phyloP scores from a whole-genome alignment of 768 basidiomycete genomes.

The Chalciporus sphaerocephalus region DNA sequence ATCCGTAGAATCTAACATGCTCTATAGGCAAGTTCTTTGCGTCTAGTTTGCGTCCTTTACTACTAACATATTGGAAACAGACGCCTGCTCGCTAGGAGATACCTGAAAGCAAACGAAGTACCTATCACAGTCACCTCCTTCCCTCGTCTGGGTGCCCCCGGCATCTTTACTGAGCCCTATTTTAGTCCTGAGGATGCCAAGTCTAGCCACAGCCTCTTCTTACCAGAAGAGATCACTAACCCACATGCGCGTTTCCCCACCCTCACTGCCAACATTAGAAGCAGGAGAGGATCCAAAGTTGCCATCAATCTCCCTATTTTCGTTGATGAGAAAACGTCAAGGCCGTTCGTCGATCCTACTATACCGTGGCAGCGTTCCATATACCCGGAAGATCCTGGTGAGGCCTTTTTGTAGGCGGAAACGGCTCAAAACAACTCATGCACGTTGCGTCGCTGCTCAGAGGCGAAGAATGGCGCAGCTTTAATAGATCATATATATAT shows the following conservation, averaged over 20 bases:
- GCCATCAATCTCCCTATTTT: conserved; percentile 93
- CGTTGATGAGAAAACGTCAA: conserved; percentile 81
- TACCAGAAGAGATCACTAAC: conserved; percentile 94
- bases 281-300: conserved; percentile 87
- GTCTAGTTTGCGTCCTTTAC: neutral
- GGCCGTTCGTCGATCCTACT: conserved; percentile 89
- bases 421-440: conserved; percentile 7
- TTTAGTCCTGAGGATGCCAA: conserved; percentile 68
- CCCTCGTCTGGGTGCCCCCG: conserved; percentile 84
- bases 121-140: conserved; percentile 95
- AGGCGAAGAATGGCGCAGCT: conserved; percentile 88
- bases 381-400: conserved; percentile 83
- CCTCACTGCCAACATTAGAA: conserved; percentile 93
- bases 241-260: conserved; percentile 98
- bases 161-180: conserved; percentile 89
- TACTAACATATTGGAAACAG: conserved; percentile 37
- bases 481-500: conserved; percentile 90
- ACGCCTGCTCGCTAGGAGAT: conserved; percentile 76
- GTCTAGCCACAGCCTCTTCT: conserved; percentile 90
- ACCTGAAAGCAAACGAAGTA: conserved; percentile 80
- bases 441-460: conserved; percentile 33
- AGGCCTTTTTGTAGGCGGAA: conserved; percentile 19
- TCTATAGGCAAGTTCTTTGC: conserved; percentile 59
- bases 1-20: conserved; percentile 92
- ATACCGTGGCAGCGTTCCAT: conserved; percentile 82